Evolutionary conservation across 225 moss, liverwort and hornwort genomes (phyloP).

Genomic region (Marchantia paleacea): DNA sequence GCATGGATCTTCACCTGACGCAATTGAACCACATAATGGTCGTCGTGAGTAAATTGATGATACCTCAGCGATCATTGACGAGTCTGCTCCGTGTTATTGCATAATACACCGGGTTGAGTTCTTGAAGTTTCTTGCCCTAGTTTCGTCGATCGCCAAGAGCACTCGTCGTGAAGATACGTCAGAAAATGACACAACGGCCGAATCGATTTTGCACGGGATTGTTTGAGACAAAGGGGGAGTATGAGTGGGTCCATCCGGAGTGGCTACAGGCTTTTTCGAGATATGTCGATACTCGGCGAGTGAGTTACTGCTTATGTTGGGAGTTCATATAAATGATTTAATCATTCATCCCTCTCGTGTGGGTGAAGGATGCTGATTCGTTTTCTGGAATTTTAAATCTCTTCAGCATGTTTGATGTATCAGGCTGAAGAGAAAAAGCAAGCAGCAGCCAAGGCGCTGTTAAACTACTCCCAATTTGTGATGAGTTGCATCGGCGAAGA

Average conservation of each 20-base stretch:
- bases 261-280: not conserved
- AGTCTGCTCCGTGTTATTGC: too few relatives aligned
- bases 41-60: not conserved
- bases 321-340: not conserved
- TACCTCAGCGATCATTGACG: not conserved
- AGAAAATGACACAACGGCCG: too few relatives aligned
- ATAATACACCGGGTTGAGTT: too few relatives aligned
- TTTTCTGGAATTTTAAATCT: not conserved
- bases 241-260: not conserved
- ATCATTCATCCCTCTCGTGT: not conserved
- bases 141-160: too few relatives aligned
- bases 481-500: constrained; percentile 75
- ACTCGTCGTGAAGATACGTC: too few relatives aligned
- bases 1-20: not conserved
- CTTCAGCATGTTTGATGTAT: constrained; percentile 1
- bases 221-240: not conserved
- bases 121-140: too few relatives aligned
- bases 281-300: not conserved
- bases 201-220: not conserved
- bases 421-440: constrained; percentile 84
- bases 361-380: not conserved
- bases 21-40: not conserved
- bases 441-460: constrained; percentile 72
- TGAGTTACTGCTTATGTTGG: not conserved
- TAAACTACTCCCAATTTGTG: constrained; percentile 80